Conservation (phyloP, 768 basidiomycete genomes). For the Roridomyces roridus region DNA sequence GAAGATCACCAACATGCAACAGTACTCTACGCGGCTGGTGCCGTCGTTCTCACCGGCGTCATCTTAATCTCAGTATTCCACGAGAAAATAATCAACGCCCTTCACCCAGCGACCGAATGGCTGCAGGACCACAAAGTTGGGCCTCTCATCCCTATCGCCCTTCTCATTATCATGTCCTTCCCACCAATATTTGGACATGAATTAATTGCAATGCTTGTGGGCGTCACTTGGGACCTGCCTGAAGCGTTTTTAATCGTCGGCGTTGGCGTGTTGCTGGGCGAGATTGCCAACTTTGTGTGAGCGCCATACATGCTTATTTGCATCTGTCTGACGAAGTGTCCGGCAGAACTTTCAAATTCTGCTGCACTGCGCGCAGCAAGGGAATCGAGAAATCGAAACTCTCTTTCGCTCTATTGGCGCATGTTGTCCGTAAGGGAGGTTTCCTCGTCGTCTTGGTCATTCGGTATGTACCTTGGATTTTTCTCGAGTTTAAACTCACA, state of each 20-base stretch:
- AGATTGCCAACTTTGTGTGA: constrained; percentile 16
- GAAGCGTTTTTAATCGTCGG: constrained; percentile 5
- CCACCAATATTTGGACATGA: constrained; percentile 16
- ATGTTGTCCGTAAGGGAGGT: constrained; percentile 91
- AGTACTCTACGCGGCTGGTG: neutral
- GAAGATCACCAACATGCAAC: no score
- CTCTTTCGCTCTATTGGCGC: constrained; percentile 64
- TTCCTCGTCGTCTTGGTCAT: constrained; percentile 82
- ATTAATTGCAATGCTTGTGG: constrained; percentile 3
- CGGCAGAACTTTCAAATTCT: constrained; percentile 45
- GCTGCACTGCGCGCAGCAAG: constrained; percentile 74
- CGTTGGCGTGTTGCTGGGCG: constrained; percentile 15
- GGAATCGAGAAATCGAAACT: constrained; percentile 68
- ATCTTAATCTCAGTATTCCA: constrained; percentile 2
- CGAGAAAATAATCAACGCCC: constrained; percentile 5
- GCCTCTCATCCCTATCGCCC: neutral
- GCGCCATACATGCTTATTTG: no score
- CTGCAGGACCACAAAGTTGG: neutral
- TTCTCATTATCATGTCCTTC: constrained; percentile 10
- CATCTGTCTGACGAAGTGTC: no score
- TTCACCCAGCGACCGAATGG: constrained; percentile 3
- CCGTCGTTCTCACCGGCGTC: neutral
- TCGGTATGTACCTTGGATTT: constrained; percentile 41
- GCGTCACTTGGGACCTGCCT: constrained; percentile 12
- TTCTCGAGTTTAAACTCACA: no score